Conservation (phyloP, 108 stramenopile genomes). For the Tribonema minus region DNA sequence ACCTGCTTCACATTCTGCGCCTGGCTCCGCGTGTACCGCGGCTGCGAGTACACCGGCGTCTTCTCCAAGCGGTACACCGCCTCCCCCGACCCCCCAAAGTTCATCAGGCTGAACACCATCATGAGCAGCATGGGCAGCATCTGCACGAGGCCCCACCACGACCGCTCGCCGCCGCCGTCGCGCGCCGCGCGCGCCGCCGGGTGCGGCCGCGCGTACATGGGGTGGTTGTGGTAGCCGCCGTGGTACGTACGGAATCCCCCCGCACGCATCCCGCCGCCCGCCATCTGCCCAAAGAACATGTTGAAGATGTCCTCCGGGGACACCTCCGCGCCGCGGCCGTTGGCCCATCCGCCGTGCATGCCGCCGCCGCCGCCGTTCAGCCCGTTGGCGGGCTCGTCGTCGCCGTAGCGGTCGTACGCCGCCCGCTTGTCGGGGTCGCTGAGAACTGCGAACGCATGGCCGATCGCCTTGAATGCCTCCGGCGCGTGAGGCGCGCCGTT, state of each 20-base stretch:
- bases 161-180: no score
- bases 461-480: conserved; percentile 74
- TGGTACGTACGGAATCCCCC: conserved; percentile 29
- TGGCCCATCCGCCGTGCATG: neutral
- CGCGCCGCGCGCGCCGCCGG: neutral
- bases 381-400: conserved; percentile 17
- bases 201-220: neutral
- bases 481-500: conserved; percentile 75
- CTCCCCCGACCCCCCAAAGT: neutral
- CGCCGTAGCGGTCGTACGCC: conserved; percentile 38
- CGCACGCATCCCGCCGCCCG: neutral
- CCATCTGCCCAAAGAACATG: conserved; percentile 43
- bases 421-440: conserved; percentile 43
- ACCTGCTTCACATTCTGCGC: no score
- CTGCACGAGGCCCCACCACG: neutral
- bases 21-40: neutral
- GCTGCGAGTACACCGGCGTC: neutral
- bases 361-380: neutral
- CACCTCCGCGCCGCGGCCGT: conserved; percentile 6
- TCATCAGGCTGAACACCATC: neutral
- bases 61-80: neutral
- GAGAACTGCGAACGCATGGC: conserved; percentile 30
- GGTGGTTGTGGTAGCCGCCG: neutral
- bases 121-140: neutral
- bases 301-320: conserved; percentile 46